Evolutionary conservation across 2,329 filamentous ascomycete species (phyloP), one percentile per base, ranked within the genome.

Genomic region (Colletotrichum chrysophilum): DNA sequence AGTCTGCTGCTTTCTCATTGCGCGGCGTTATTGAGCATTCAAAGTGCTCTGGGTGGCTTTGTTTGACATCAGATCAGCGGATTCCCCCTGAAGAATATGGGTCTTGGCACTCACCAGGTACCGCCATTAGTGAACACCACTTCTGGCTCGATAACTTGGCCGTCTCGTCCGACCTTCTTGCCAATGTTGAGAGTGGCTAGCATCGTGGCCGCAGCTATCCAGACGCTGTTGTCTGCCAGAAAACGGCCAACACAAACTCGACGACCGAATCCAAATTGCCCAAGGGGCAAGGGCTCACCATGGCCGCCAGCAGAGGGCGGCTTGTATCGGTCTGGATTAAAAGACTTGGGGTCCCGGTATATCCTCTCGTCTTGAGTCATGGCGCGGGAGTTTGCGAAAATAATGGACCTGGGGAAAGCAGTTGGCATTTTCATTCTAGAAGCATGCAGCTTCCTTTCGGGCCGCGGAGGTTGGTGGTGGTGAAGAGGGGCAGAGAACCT

Each of bases 241-340:
- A 81, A 82, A 8, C 82, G 79, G 16, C 83, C 83, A 28, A 84
- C 77, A 64, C 82, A 84, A 66, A 83, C 76, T 60, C 82, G 83
- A 70, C 82, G 78, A 16, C 82, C 82, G 70, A 84, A 84, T 24
- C 82, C 82, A 78, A 84, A 84, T 55, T 84, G 82, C 21, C 87
- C 88, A 21, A 80, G 82, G 1, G 87, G 88, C 62, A 84, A 82
- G 24, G 89, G 87, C 79, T 89, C 88, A 8, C 86, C 86, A 24
- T 80, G 79, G 9, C 74, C 74, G 38, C 74, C 74, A 36, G 64
- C 70, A 26, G 71, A 76, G 28, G 21, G 36, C 36, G 74, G 60
- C 77, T 80, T 88, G 77, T 86, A 90, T 7, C 88, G 82, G 70
- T 88, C 86, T 1, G 88, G 88, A 52, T 88, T 83, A 77, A 90